Percentiles rank a stretch among this genome's conserved stretches.
phyloP scores from a whole-genome alignment of 2,329 filamentous ascomycete genomes.

The Scolecobasidium constrictum region DNA sequence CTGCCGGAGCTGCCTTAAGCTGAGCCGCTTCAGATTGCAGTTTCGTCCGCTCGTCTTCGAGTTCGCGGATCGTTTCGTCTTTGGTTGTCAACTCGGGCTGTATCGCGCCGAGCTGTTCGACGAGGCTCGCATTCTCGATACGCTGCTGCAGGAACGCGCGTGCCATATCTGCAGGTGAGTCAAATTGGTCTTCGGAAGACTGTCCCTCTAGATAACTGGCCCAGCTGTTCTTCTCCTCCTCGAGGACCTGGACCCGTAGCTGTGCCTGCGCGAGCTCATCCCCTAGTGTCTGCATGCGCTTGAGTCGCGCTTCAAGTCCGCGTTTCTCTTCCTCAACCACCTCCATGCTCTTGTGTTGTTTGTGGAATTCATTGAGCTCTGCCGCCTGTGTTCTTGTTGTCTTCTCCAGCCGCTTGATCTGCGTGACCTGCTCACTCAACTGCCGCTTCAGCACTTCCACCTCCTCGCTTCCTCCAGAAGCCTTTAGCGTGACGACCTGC shows the following conservation, averaged over 20 bases:
- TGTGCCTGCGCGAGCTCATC: slow-evolving; percentile 68
- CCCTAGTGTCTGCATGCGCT: slow-evolving; percentile 62
- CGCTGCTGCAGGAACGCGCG: slow-evolving; percentile 74
- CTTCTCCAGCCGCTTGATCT: slow-evolving; percentile 75
- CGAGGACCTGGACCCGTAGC: slow-evolving; percentile 73
- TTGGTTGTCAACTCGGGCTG: slow-evolving; percentile 70
- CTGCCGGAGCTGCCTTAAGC: slow-evolving; percentile 33
- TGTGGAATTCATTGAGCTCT: slow-evolving; percentile 73
- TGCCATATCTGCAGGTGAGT: slow-evolving; percentile 79
- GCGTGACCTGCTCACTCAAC: slow-evolving; percentile 81
- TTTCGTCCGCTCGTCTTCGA: slow-evolving; percentile 59
- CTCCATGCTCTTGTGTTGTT: slow-evolving; percentile 76
- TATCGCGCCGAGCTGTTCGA: slow-evolving; percentile 68
- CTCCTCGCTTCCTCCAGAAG: slow-evolving; percentile 74
- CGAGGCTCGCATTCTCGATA: slow-evolving; percentile 65
- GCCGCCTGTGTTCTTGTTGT: slow-evolving; percentile 67
- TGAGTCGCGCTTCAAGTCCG: slow-evolving; percentile 64
- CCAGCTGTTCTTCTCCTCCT: slow-evolving; percentile 84
- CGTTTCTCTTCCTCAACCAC: slow-evolving; percentile 94
- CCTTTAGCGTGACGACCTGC: slow-evolving; percentile 73
- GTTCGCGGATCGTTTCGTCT: slow-evolving; percentile 59
- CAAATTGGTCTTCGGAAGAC: slow-evolving; percentile 58
- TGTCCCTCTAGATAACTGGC: slow-evolving; percentile 70
- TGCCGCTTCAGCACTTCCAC: slow-evolving; percentile 78
- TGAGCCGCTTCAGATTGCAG: slow-evolving; percentile 62